Evolutionary conservation across 345 rosid genomes (phyloP), one percentile per base, ranked within the genome.

Genomic region (Orychophragmus violaceus): DNA sequence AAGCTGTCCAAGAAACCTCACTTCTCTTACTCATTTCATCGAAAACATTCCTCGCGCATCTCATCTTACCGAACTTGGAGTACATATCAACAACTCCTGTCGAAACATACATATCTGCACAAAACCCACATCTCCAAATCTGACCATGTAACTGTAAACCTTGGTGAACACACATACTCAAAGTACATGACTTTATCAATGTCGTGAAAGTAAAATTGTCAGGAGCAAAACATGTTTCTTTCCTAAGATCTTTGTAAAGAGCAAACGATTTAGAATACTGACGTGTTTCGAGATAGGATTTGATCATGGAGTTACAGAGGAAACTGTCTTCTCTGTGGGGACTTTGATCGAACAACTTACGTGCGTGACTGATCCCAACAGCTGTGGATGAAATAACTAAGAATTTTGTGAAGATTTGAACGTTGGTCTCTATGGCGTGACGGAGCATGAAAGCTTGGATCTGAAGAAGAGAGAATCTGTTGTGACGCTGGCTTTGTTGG

Each of bases 1-100:
- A 61, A 56, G 85, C 92, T 0, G 97, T 90, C 97, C 95, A 86
- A 0, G 95, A 85, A 37, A 86, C 90, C 53, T 76, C 21, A 72
- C 82, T 86, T 74, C 80, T 84, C 3, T 66, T 76, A 57, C 78
- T 39, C 92, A 87, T 90, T 59, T 84, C 92, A 9, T 84, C 87
- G 5, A 90, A 87, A 77, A 82, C 32, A 48, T 65, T 81, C 42
- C 72, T 77, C 11, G 95, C 88, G 2, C 17, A 77, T 22, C 19
- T 50, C 77, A 82, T 64, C 27, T 58, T 54, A 61, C 90, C 89
- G 21, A 76, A 67, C 45, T 87, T 90, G 0, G 89, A 74, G 23
- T 85, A 87, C 92, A 90, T 82, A 46, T 85, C 88, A 6, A 90
- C 76, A 67, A 87, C 75, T 6, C 86, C 84, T 0, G 97, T 85